phyloP scores from a whole-genome alignment of 106 monocot genomes.

The Xerophyta viscosa region DNA sequence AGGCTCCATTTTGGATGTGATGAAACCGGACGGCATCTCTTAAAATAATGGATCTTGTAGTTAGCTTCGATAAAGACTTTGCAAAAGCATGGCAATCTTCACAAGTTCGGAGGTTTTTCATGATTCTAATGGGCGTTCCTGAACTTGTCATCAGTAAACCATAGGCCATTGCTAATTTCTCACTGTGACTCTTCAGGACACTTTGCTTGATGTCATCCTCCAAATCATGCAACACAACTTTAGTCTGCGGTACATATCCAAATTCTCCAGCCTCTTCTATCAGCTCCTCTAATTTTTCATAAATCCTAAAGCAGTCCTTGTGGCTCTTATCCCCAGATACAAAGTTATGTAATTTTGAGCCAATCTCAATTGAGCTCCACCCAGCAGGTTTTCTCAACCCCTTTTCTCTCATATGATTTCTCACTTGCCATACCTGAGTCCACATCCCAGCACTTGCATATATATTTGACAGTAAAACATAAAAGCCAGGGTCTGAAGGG shows the following conservation, averaged over 20 bases:
- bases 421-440: conserved; percentile 34
- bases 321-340: conserved; percentile 48
- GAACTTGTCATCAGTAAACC: conserved; percentile 43
- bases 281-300: conserved; percentile 42
- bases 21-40: no score
- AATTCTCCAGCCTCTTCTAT: no score
- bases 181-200: conserved; percentile 51
- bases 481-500: conserved; percentile 62
- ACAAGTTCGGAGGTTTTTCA: conserved; percentile 78
- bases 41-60: no score
- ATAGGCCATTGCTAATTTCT: conserved; percentile 59
- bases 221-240: conserved; percentile 61
- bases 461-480: conserved; percentile 64
- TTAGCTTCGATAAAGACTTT: conserved; percentile 50
- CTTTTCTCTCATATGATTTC: conserved; percentile 44
- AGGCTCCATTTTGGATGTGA: no score
- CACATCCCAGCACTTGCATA: conserved; percentile 49
- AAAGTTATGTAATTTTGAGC: conserved; percentile 43
- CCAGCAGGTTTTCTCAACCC: conserved; percentile 69
- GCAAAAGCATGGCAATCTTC: conserved; percentile 56
- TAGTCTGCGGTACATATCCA: conserved; percentile 48
- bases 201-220: conserved; percentile 40
- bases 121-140: conserved; percentile 51
- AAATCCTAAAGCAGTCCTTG: conserved; percentile 36
- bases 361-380: conserved; percentile 38